Percentiles rank a stretch among this genome's conserved stretches.
These are phyloP conservation scores for Cubamyces lactineus DNA, from an alignment of 768 basidiomycete genomes.

Conservation along the genomic window DNA sequence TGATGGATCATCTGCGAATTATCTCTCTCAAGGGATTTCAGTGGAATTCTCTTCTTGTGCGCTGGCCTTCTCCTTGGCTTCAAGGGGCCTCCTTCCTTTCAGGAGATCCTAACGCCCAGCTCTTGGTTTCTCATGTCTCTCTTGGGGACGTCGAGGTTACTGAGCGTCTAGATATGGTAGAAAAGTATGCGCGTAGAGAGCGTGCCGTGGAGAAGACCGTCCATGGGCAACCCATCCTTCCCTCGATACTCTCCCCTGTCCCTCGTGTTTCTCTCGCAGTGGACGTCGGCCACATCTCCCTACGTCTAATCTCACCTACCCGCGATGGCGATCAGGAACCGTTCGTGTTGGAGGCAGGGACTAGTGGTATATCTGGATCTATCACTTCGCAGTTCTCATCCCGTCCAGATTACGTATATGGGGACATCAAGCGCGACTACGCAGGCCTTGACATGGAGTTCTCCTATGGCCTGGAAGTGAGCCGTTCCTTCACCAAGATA, in stretches of 20 bases:
- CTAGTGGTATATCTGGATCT: conserved; percentile 52
- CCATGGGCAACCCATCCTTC: conserved; percentile 31
- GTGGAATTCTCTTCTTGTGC: conserved; percentile 49
- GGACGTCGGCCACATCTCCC: conserved; percentile 52
- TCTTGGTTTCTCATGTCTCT: conserved; percentile 45
- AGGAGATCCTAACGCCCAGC: conserved; percentile 62
- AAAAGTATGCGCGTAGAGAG: conserved; percentile 37
- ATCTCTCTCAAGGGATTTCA: conserved; percentile 45
- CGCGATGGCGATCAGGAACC: conserved; percentile 43
- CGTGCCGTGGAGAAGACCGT: conserved; percentile 24
- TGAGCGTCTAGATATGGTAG: conserved; percentile 57
- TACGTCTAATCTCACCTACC: conserved; percentile 53
- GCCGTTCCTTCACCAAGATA: conserved; percentile 59
- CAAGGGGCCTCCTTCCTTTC: conserved; percentile 50
- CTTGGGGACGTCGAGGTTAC: conserved; percentile 49
- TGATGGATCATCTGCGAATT: conserved; percentile 39
- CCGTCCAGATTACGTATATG: conserved; percentile 29
- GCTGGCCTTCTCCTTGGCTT: conserved; percentile 68
- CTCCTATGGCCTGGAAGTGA: conserved; percentile 44
- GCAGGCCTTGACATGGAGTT: conserved; percentile 51
- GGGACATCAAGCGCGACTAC: conserved; percentile 38
- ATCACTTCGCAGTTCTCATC: conserved; percentile 46
- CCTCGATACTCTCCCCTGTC: conserved; percentile 39
- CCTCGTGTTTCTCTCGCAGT: conserved; percentile 55
- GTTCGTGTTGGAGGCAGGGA: conserved; percentile 58